These are phyloP conservation scores for Schizosaccharomyces lindneri DNA, from an alignment of 805 yeast species.

Conservation along the genomic window DNA sequence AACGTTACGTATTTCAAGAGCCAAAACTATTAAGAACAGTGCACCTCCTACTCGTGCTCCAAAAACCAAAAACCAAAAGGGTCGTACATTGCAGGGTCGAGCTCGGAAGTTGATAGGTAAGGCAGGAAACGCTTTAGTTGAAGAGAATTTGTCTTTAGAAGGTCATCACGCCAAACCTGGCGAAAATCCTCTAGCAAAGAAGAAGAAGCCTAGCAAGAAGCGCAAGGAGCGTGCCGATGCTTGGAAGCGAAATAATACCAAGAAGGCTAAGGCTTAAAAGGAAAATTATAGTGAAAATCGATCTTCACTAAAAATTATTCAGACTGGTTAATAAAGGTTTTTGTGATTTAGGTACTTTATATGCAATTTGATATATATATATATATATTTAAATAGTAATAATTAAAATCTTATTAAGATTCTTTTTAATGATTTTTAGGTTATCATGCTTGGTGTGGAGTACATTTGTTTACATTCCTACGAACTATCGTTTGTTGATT, in stretches of 20 bases:
- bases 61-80: constrained; percentile 24
- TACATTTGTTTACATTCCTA: too few species aligned
- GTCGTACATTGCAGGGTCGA: constrained; percentile 57
- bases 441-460: too few species aligned
- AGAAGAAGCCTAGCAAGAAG: constrained; percentile 22
- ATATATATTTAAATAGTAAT: too few species aligned
- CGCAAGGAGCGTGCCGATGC: constrained; percentile 10
- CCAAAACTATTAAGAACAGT: constrained; percentile 19
- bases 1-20: constrained; percentile 52
- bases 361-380: too few species aligned
- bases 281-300: too few species aligned
- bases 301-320: too few species aligned
- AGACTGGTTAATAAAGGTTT: too few species aligned
- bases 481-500: too few species aligned
- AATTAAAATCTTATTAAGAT: too few species aligned
- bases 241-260: not conserved
- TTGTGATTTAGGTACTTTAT: too few species aligned
- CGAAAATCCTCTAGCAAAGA: constrained; percentile 9
- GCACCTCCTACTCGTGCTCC: not conserved
- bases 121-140: constrained; percentile 46
- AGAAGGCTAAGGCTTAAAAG: not conserved
- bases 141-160: constrained; percentile 12
- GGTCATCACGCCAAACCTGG: constrained; percentile 16
- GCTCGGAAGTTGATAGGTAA: constrained; percentile 53
- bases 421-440: too few species aligned